Percentiles rank a stretch among this genome's conserved stretches.
Evolutionary conservation across 768 basidiomycete genomes (phyloP).

Genomic region (Mycena crocata): DNA sequence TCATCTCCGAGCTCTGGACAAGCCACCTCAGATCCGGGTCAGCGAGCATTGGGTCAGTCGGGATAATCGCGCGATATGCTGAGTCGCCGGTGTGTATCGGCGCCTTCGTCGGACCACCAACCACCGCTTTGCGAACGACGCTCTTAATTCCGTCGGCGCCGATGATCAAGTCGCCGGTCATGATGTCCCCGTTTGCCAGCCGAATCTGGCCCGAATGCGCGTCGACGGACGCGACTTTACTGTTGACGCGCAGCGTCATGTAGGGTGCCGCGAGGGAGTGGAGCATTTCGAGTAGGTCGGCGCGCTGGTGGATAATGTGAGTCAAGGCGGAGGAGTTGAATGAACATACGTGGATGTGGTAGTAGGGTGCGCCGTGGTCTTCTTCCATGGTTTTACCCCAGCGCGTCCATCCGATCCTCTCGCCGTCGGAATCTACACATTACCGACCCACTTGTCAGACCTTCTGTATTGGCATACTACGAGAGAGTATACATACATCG

Average conservation of each 20-base stretch:
- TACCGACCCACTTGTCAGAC: no score
- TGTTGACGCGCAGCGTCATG: conserved; percentile 49
- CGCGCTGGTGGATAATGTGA: conserved; percentile 51
- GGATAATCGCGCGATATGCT: conserved; percentile 68
- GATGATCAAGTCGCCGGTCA: conserved; percentile 58
- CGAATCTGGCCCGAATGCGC: conserved; percentile 45
- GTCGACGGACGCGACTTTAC: conserved; percentile 47
- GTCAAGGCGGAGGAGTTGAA: conserved; percentile 22
- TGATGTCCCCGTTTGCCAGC: conserved; percentile 55
- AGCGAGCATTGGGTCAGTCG: conserved; percentile 54
- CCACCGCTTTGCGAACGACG: conserved; percentile 56
- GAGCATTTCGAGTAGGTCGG: conserved; percentile 58
- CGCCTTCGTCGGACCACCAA: conserved; percentile 56
- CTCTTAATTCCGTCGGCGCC: conserved; percentile 67
- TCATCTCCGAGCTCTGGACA: conserved; percentile 64
- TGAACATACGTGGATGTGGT: conserved; percentile 48
- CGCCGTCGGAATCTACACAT: conserved; percentile 43
- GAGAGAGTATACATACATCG: conserved; percentile 48
- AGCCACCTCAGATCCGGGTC: conserved; percentile 65
- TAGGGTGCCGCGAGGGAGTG: conserved; percentile 49
- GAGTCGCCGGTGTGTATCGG: conserved; percentile 71
- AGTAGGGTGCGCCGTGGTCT: conserved; percentile 48
- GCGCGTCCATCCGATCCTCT: conserved; percentile 43
- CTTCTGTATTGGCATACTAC: background rate
- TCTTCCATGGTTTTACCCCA: conserved; percentile 42